Evolutionary conservation across 495 filamentous ascomycete species (phyloP).

Genomic region (Cryomyces antarcticus): DNA sequence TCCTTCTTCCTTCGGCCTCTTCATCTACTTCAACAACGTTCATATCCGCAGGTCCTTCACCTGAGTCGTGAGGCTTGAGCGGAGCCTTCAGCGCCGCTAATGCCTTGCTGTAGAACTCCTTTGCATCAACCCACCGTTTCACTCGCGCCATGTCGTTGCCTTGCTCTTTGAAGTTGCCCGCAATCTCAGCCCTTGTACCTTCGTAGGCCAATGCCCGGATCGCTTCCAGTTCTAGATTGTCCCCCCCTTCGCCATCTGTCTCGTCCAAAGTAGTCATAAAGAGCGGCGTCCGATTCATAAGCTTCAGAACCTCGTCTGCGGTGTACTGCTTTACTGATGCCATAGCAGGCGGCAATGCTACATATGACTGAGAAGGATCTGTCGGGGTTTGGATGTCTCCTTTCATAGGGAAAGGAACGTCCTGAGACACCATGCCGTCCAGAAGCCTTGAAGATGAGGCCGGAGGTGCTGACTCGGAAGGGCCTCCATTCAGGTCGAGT

Average conservation of each 20-base stretch:
- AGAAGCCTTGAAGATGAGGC: no score
- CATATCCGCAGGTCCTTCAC: constrained; percentile 22
- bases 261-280: constrained; percentile 91
- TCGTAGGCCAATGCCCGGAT: constrained; percentile 81
- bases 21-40: constrained; percentile 21
- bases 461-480: no score
- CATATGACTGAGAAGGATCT: not conserved
- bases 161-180: constrained; percentile 58
- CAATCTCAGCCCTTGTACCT: constrained; percentile 66
- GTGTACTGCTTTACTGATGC: constrained; percentile 39
- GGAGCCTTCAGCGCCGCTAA: constrained; percentile 44
- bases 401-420: not conserved
- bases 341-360: constrained; percentile 35
- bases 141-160: constrained; percentile 71
- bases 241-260: constrained; percentile 26
- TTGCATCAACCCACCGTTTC: constrained; percentile 62
- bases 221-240: constrained; percentile 66
- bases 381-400: not conserved
- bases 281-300: constrained; percentile 65
- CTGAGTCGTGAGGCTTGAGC: constrained; percentile 15
- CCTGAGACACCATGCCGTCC: not conserved
- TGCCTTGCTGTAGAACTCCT: constrained; percentile 78
- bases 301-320: constrained; percentile 46
- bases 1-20: constrained; percentile 33
- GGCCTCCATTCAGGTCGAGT: no score